Evolutionary conservation across 2,329 filamentous ascomycete genomes (phyloP).

Genomic region (Keithomyces neogunnii): DNA sequence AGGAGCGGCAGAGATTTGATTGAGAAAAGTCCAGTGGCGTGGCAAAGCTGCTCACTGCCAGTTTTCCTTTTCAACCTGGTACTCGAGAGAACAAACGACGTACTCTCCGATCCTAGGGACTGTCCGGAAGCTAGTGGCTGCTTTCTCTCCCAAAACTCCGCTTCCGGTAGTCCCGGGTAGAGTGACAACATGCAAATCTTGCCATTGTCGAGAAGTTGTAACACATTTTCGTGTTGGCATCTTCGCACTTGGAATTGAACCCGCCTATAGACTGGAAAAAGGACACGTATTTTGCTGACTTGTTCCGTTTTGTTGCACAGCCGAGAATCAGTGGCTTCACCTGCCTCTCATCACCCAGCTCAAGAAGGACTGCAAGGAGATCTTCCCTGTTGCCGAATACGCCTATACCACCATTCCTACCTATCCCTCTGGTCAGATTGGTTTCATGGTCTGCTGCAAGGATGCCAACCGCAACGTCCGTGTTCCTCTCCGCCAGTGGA

Average conservation of each 20-base stretch:
- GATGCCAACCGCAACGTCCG: constrained; percentile 75
- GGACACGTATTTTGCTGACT: constrained; percentile 10
- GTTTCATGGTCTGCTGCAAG: constrained; percentile 99
- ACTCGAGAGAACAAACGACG: constrained; percentile 1
- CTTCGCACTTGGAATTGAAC: neutral
- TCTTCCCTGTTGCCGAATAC: constrained; percentile 97
- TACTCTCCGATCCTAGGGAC: constrained; percentile 19
- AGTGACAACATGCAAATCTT: constrained; percentile 2
- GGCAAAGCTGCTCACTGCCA: neutral
- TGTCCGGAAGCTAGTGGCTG: constrained; percentile 29
- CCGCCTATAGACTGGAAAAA: neutral
- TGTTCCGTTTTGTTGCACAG: constrained; percentile 36
- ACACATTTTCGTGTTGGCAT: neutral
- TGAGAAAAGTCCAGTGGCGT: neutral
- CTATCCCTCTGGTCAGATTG: constrained; percentile 97
- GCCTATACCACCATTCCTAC: constrained; percentile 99
- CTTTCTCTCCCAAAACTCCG: constrained; percentile 23
- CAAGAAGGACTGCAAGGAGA: constrained; percentile 92
- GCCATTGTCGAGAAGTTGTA: neutral
- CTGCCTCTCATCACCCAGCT: constrained; percentile 86
- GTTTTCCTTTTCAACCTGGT: constrained; percentile 4
- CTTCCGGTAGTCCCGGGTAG: constrained; percentile 29
- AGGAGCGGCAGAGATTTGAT: constrained; percentile 19
- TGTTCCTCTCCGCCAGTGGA: constrained; percentile 75
- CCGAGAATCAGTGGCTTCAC: constrained; percentile 99